Percentiles rank a stretch among this genome's conserved stretches.
Evolutionary conservation across 805 yeast genomes (phyloP).

Genomic region (Candida broadrunensis): DNA sequence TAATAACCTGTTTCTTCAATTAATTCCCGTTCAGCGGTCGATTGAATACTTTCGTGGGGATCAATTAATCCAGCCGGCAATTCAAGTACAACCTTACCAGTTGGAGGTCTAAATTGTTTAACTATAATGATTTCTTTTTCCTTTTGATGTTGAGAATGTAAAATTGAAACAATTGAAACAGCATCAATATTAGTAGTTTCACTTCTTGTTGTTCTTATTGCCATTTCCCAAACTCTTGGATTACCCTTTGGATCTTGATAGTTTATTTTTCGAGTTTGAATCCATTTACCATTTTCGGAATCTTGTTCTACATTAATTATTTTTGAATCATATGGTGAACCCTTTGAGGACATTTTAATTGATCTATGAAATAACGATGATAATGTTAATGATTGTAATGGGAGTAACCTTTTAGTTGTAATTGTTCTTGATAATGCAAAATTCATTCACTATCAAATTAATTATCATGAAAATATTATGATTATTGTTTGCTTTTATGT

Average conservation of each 20-base stretch:
- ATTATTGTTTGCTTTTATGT: no score
- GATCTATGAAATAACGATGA: not conserved
- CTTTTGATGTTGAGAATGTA: conserved; percentile 48
- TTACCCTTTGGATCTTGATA: conserved; percentile 72
- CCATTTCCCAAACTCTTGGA: conserved; percentile 85
- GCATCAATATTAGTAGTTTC: conserved; percentile 68
- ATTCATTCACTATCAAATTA: not conserved
- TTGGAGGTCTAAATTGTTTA: conserved; percentile 93
- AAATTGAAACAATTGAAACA: conserved; percentile 80
- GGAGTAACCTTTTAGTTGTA: no score
- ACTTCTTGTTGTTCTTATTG: conserved; percentile 73
- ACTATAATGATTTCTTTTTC: conserved; percentile 53
- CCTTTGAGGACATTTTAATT: conserved; percentile 11
- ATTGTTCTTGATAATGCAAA: not conserved
- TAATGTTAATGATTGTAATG: no score
- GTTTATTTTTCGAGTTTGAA: conserved; percentile 57
- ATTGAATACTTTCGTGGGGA: conserved; percentile 70
- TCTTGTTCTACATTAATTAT: conserved; percentile 31
- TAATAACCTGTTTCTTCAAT: conserved; percentile 91
- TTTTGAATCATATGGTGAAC: conserved; percentile 35
- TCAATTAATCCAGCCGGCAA: conserved; percentile 95
- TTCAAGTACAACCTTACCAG: conserved; percentile 82
- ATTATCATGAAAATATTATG: no score
- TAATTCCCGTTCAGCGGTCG: conserved; percentile 84
- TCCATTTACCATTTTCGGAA: conserved; percentile 37